Evolutionary conservation across 2,329 filamentous ascomycete genomes (phyloP).

Genomic region (Pseudomassariella vexata): DNA sequence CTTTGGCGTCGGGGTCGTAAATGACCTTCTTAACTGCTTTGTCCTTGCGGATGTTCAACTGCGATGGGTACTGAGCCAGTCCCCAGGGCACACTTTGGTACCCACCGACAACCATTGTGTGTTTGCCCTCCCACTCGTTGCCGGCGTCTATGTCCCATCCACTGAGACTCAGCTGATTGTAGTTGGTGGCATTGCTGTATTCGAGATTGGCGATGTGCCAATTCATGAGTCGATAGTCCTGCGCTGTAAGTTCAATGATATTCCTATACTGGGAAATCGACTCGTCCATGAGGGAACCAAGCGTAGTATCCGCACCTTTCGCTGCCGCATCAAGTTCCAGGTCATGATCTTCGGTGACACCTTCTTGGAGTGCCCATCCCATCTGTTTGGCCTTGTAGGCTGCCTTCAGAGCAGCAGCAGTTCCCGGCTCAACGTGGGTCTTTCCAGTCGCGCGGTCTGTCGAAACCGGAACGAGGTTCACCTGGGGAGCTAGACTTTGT

Average conservation of each 20-base stretch:
- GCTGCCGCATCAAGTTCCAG: constrained; percentile 66
- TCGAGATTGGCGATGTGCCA: constrained; percentile 99
- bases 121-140: constrained; percentile 93
- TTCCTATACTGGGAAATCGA: constrained; percentile 83
- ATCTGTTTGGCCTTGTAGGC: constrained; percentile 72
- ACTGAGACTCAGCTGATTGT: constrained; percentile 78
- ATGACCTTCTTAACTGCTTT: constrained; percentile 66
- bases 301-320: constrained; percentile 59
- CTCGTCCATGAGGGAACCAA: constrained; percentile 88
- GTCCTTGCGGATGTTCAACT: constrained; percentile 70
- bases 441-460: constrained; percentile 66
- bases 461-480: constrained; percentile 57
- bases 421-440: constrained; percentile 65
- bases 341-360: constrained; percentile 56
- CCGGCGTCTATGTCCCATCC: constrained; percentile 97
- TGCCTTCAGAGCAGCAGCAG: constrained; percentile 64
- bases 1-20: constrained; percentile 48
- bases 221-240: constrained; percentile 86
- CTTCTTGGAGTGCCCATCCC: constrained; percentile 72
- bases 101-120: constrained; percentile 88
- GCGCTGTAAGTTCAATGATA: constrained; percentile 75
- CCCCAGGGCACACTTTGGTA: constrained; percentile 93
- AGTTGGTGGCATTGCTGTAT: constrained; percentile 90
- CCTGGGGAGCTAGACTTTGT: constrained; percentile 45
- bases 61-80: constrained; percentile 68